A percentile compares a stretch with the other conserved stretches of the same genome.
phyloP scores from a whole-genome alignment of 345 rosid species.

The Syzygium aromaticum region DNA sequence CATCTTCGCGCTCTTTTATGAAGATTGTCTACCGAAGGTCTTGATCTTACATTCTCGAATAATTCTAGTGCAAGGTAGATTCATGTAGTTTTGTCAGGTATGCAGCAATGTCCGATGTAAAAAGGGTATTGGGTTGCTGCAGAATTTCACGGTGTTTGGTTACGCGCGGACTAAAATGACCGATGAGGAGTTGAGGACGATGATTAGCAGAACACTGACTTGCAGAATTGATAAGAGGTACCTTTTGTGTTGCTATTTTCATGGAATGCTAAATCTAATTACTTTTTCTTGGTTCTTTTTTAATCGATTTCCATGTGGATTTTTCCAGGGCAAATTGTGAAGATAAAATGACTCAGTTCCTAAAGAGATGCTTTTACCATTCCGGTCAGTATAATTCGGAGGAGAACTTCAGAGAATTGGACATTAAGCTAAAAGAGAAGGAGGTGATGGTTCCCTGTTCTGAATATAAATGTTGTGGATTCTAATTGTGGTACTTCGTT shows the following conservation, averaged over 20 bases:
- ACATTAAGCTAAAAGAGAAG: constrained; percentile 64
- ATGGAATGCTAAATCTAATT: not conserved
- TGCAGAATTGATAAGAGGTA: constrained; percentile 87
- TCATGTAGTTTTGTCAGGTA: not conserved
- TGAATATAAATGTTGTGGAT: not conserved
- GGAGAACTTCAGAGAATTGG: constrained; percentile 61
- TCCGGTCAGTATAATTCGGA: constrained; percentile 73
- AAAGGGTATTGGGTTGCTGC: not conserved
- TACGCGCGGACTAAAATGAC: constrained; percentile 70
- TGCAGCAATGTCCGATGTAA: not conserved
- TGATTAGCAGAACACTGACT: constrained; percentile 69
- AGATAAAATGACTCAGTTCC: constrained; percentile 76
- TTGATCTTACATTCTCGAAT: not conserved
- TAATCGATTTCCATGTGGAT: not conserved
- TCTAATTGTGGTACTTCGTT: not conserved
- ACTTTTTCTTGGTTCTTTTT: not conserved
- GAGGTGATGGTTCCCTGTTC: constrained; percentile 31
- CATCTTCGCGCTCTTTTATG: constrained; percentile 79
- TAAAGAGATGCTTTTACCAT: constrained; percentile 76
- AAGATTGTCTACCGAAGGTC: constrained; percentile 71
- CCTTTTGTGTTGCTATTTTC: not conserved
- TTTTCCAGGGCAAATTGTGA: constrained; percentile 67
- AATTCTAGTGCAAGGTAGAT: not conserved
- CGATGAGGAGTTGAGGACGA: constrained; percentile 67
- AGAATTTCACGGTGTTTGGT: constrained; percentile 67